Base-by-base conservation (phyloP, 2,329 filamentous ascomycete species). In the Neofusicoccum laricinum region DNA sequence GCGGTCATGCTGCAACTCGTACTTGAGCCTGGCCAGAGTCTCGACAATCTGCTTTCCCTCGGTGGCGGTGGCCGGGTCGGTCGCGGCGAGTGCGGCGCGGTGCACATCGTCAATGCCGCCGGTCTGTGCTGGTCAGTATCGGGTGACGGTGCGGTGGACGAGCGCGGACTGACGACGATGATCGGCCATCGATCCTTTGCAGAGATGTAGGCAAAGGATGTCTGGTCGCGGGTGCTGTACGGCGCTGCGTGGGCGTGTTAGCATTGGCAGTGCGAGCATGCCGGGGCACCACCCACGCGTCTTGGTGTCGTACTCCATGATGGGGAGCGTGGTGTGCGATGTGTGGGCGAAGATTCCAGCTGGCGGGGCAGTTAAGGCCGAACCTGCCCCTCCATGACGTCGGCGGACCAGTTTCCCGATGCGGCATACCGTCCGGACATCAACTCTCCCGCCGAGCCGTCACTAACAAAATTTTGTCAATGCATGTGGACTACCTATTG, bases 101-200 rank as follows among this genome's bases (percentile, higher is more conserved):
- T 96, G 93, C n/a, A 96, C 84, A 76, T 98, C 94, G 75, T 99
- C 94, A 72, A 99, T 95, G 64, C 90, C 91, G 75, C 93, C 88
- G 15, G 95, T 98, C 92, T 96, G 21, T 51, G 6, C 3, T 55
- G 21, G 55, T 45, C 12, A 46, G n/a, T 6, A 30, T 57, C 32
- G 10, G 10, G 32, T 17, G n/a, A 49, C 10, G 40, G 19, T 17
- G 32, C 36, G 25, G 34, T 46, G 50, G n/a, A 19, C 11, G 58
- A 32, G 5, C 10, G 34, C n/a, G 30, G 51, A 74, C 85, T 75
- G 71, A 96, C 92, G 71, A 99, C 80, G 74, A 99, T 99, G 64
- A 97, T 84, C 15, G 95, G 95, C 95, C 94, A 99, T 76, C 95
- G 85, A 69, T 93, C 89, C 72, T 90, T 85, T 38, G 92, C 94